phyloP scores from a whole-genome alignment of 2,329 filamentous ascomycete genomes.

The Hypoxylon sp. region DNA sequence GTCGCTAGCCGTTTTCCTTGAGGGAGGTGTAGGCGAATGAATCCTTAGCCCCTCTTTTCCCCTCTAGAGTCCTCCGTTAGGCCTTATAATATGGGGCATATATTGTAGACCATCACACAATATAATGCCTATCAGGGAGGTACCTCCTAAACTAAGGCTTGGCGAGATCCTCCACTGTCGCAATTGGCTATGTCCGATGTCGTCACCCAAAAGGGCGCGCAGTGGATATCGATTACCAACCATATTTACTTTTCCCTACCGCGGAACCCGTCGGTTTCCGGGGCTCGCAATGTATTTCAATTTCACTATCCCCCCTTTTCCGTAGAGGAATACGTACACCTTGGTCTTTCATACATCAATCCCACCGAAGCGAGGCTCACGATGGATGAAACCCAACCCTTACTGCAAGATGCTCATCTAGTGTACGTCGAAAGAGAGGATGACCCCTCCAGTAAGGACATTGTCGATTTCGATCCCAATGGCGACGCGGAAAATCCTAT shows the following conservation, averaged over 20 bases:
- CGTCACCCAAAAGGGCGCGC: conserved; percentile 32
- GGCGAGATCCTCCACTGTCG: conserved; percentile 23
- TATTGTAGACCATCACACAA: no score
- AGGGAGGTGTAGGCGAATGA: no score
- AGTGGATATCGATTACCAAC: conserved; percentile 20
- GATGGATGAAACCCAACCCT: conserved; percentile 57
- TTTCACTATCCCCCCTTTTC: neutral
- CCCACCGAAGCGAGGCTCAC: neutral
- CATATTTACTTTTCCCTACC: conserved; percentile 12
- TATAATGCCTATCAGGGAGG: neutral
- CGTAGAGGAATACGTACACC: neutral
- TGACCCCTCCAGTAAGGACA: conserved; percentile 48
- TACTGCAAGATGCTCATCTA: conserved; percentile 50
- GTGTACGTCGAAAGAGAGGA: conserved; percentile 44
- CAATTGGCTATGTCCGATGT: conserved; percentile 32
- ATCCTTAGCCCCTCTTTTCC: no score
- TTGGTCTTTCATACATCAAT: neutral
- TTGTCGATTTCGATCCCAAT: conserved; percentile 62
- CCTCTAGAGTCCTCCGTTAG: no score
- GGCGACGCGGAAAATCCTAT: conserved; percentile 67
- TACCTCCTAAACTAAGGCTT: conserved; percentile 4
- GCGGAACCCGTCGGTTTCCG: conserved; percentile 5
- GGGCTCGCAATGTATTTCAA: conserved; percentile 1
- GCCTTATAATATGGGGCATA: neutral
- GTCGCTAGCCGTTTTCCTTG: no score